Conservation (phyloP, 345 rosid genomes). For the Diplotaxis tenuifolia region DNA sequence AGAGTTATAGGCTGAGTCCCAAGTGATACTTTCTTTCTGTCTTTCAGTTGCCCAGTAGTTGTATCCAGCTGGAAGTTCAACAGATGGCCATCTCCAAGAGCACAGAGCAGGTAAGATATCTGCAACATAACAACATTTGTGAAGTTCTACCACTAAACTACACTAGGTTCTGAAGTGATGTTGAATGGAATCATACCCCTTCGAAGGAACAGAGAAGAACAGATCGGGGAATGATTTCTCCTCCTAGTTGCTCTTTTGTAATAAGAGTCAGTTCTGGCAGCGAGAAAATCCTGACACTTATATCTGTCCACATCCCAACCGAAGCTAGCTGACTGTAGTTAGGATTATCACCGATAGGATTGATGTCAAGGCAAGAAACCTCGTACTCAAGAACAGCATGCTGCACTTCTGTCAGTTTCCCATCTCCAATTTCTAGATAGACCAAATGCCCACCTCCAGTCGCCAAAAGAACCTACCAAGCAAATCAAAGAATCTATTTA, state of each 20-base stretch:
- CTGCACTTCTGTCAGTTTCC: constrained; percentile 60
- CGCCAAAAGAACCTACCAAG: constrained; percentile 78
- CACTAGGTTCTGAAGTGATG: neutral
- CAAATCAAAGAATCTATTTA: neutral
- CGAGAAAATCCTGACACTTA: constrained; percentile 84
- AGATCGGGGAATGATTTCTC: constrained; percentile 95
- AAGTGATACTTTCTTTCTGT: constrained; percentile 93
- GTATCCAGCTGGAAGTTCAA: constrained; percentile 81
- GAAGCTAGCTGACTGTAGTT: constrained; percentile 85
- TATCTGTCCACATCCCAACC: constrained; percentile 99
- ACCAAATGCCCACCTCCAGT: constrained; percentile 97
- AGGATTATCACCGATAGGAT: constrained; percentile 80
- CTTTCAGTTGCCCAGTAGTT: constrained; percentile 74
- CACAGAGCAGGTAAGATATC: constrained; percentile 93
- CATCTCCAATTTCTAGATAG: constrained; percentile 91
- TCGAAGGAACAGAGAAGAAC: constrained; percentile 93
- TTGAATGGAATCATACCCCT: constrained; percentile 63
- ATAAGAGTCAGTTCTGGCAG: constrained; percentile 84
- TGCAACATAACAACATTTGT: constrained; percentile 37
- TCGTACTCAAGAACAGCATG: constrained; percentile 82
- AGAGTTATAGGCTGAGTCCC: constrained; percentile 98
- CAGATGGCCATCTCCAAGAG: constrained; percentile 99
- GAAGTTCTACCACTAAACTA: neutral
- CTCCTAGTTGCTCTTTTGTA: constrained; percentile 89
- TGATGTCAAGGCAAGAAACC: constrained; percentile 93